phyloP scores from a whole-genome alignment of 768 basidiomycete species.

The Dentipellis sp. region DNA sequence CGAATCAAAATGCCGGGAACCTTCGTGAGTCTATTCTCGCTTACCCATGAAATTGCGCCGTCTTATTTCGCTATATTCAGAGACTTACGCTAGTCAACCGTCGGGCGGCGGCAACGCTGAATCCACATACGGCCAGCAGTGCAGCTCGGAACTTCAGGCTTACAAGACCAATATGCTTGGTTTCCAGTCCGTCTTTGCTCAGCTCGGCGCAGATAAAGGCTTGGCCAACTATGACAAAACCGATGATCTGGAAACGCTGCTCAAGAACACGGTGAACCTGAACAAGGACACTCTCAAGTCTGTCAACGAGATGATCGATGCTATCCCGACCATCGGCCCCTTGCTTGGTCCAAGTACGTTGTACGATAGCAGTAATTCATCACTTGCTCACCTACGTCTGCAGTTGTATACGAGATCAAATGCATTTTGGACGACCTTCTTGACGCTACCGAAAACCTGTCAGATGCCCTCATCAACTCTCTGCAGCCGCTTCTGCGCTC shows the following conservation, averaged over 20 bases:
- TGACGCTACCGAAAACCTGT: conserved; percentile 37
- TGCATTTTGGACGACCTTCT: conserved; percentile 46
- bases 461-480: conserved; percentile 36
- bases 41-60: neutral
- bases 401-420: conserved; percentile 54
- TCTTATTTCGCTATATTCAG: neutral
- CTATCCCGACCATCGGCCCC: conserved; percentile 39
- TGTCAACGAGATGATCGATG: conserved; percentile 24
- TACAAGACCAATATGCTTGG: conserved; percentile 26
- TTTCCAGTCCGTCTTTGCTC: conserved; percentile 20
- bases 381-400: neutral
- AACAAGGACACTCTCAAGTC: conserved; percentile 35
- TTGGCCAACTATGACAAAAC: conserved; percentile 39
- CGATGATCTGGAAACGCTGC: conserved; percentile 33
- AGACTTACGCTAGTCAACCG: conserved; percentile 22
- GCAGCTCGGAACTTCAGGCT: conserved; percentile 25
- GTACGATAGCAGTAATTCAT: neutral
- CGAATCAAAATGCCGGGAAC: conserved; percentile 16
- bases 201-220: conserved; percentile 33
- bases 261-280: conserved; percentile 41
- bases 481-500: conserved; percentile 28
- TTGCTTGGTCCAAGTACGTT: conserved; percentile 42
- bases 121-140: conserved; percentile 29
- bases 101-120: conserved; percentile 12
- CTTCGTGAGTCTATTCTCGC: conserved; percentile 17